A percentile compares a stretch with the other conserved stretches of the same genome.
These are phyloP conservation scores for Kregervanrija fluxuum DNA, from an alignment of 805 yeast genomes.

Conservation along the genomic window DNA sequence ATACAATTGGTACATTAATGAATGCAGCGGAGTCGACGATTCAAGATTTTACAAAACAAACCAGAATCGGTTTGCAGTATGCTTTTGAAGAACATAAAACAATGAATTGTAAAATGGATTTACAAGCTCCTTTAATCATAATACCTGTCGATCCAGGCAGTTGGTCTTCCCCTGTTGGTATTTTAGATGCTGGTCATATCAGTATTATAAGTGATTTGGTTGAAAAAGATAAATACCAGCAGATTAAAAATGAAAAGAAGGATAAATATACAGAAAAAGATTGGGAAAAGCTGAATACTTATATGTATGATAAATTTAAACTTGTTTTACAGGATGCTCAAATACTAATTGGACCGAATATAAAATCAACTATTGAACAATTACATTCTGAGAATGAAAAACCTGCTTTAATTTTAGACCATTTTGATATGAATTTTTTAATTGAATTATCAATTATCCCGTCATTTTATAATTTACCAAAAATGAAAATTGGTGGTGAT, in stretches of 20 bases:
- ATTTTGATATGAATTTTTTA: conserved; percentile 62
- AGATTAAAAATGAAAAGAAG: conserved; percentile 57
- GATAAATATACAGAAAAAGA: conserved; percentile 52
- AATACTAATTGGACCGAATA: conserved; percentile 75
- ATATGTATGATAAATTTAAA: conserved; percentile 86
- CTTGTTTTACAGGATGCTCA: conserved; percentile 79
- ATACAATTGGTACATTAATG: conserved; percentile 84
- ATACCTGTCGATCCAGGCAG: conserved; percentile 75
- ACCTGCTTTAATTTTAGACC: conserved; percentile 63
- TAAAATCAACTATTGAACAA: conserved; percentile 70
- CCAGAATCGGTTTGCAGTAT: conserved; percentile 86
- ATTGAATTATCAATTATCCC: conserved; percentile 85
- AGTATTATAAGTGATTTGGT: conserved; percentile 76
- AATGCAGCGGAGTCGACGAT: conserved; percentile 93
- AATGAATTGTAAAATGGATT: conserved; percentile 72
- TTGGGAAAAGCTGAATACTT: conserved; percentile 65
- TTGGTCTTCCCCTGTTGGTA: conserved; percentile 81
- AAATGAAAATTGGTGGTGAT: conserved; percentile 65
- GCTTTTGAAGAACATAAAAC: conserved; percentile 95
- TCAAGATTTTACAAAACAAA: conserved; percentile 83
- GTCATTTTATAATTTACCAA: conserved; percentile 65
- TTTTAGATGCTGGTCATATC: conserved; percentile 94
- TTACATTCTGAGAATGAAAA: conserved; percentile 42
- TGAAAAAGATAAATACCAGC: conserved; percentile 58
- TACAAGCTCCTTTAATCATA: conserved; percentile 89